Percentiles rank a stretch among this genome's conserved stretches.
phyloP scores from a whole-genome alignment of 140 eudicot genomes.

The Flaveria floridana region DNA sequence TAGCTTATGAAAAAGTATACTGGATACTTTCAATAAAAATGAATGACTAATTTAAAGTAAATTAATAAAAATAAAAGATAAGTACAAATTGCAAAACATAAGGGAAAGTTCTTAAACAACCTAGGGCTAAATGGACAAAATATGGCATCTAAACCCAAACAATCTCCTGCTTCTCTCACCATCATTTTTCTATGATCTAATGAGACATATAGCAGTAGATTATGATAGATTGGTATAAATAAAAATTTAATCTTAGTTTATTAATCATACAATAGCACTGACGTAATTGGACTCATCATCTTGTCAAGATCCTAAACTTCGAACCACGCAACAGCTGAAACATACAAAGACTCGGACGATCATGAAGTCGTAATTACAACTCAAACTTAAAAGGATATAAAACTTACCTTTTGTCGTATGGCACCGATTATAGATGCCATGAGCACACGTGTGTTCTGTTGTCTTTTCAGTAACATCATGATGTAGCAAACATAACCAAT shows the following conservation, averaged over 20 bases:
- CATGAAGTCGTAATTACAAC: not conserved
- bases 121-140: not conserved
- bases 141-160: not conserved
- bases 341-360: not conserved
- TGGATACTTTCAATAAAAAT: not conserved
- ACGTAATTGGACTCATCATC: not conserved
- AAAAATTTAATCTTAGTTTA: no score
- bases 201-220: no score
- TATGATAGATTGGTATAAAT: not conserved
- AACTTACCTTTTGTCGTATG: no score
- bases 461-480: not conserved
- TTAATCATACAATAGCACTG: not conserved
- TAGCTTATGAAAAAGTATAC: not conserved
- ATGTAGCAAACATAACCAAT: not conserved
- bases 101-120: not conserved
- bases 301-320: not conserved
- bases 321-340: not conserved
- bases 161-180: not conserved
- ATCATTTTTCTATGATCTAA: not conserved
- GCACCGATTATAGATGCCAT: not conserved
- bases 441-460: not conserved
- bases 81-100: no score
- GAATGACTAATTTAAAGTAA: not conserved
- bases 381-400: no score
- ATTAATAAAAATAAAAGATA: not conserved